Percentiles rank a stretch among this genome's conserved stretches.
phyloP scores from a whole-genome alignment of 1,284 basidiomycete species.

The Volvariella volvacea region DNA sequence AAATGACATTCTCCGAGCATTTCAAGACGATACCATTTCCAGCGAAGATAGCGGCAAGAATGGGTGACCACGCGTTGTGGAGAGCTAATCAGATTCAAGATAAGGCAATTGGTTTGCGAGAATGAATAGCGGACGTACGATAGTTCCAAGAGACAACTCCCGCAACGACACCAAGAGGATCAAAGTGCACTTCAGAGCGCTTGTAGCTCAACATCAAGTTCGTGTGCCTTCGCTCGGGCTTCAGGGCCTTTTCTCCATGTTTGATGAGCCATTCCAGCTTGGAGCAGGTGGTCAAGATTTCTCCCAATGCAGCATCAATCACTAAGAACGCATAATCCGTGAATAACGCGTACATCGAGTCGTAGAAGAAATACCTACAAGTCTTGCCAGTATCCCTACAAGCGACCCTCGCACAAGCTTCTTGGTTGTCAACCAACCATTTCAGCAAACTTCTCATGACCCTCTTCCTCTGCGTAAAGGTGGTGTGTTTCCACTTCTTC shows the following conservation, averaged over 20 bases:
- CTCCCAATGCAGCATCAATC: conserved; percentile 85
- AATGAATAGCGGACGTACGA: conserved; percentile 40
- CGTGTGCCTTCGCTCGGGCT: conserved; percentile 63
- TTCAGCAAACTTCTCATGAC: conserved; percentile 82
- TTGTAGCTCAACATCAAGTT: conserved; percentile 87
- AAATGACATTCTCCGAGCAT: conserved; percentile 88
- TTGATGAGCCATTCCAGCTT: conserved; percentile 86
- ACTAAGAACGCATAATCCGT: conserved; percentile 36
- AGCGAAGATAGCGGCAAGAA: conserved; percentile 83
- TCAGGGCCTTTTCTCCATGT: conserved; percentile 71
- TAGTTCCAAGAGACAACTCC: conserved; percentile 96
- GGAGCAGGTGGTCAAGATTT: conserved; percentile 83
- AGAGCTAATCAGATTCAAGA: conserved; percentile 44
- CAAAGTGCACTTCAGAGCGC: conserved; percentile 75
- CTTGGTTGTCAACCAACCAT: conserved; percentile 88
- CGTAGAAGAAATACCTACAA: conserved; percentile 41
- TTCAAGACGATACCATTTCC: conserved; percentile 92
- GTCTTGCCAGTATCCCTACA: conserved; percentile 97
- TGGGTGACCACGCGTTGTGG: conserved; percentile 92
- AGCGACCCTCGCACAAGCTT: conserved; percentile 81
- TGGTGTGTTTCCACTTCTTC: conserved; percentile 60
- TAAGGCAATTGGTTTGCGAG: conserved; percentile 1
- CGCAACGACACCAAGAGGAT: conserved; percentile 90
- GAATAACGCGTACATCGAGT: conserved; percentile 2
- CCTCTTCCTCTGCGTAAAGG: conserved; percentile 72